These are phyloP conservation scores for Pelomyxa schiedti DNA, from an alignment of 78 protist species.

Conservation along the genomic window DNA sequence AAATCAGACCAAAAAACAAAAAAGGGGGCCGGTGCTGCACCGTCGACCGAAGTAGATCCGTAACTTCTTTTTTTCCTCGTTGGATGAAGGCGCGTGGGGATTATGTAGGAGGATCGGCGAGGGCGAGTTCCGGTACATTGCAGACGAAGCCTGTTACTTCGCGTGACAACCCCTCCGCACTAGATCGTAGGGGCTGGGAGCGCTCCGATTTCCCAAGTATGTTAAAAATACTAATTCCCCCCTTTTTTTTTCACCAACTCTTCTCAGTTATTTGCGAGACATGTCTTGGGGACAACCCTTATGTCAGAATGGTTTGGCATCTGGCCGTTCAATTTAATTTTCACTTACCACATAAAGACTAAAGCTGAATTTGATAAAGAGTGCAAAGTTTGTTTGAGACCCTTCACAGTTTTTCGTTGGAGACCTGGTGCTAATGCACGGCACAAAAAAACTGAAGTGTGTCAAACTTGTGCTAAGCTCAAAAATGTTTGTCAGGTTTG, in stretches of 20 bases:
- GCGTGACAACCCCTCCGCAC: too few relatives aligned
- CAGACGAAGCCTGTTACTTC: too few relatives aligned
- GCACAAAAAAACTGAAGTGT: slow-evolving; percentile 69
- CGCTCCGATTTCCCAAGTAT: too few relatives aligned
- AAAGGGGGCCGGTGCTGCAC: too few relatives aligned
- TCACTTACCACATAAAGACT: slow-evolving; percentile 4
- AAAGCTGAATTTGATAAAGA: slow-evolving; percentile 16
- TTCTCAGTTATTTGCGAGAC: slow-evolving; percentile 83
- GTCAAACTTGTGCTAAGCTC: slow-evolving; percentile 79
- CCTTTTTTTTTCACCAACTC: too few relatives aligned
- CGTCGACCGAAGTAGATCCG: too few relatives aligned
- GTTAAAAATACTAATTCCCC: too few relatives aligned
- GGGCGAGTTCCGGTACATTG: too few relatives aligned
- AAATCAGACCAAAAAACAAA: too few relatives aligned
- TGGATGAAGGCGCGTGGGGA: too few relatives aligned
- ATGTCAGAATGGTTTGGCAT: slow-evolving; percentile 59
- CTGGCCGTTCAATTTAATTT: background rate
- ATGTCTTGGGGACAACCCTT: slow-evolving; percentile 82
- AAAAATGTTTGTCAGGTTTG: slow-evolving; percentile 87
- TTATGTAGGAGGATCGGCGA: too few relatives aligned
- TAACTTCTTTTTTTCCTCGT: too few relatives aligned
- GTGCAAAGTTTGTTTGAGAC: slow-evolving; percentile 57
- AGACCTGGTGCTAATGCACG: slow-evolving; percentile 55
- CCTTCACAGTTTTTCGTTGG: slow-evolving; percentile 74
- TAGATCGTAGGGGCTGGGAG: background rate